Evolutionary conservation across 2,329 filamentous ascomycete species (phyloP).

Genomic region (Cordyceps fumosorosea): DNA sequence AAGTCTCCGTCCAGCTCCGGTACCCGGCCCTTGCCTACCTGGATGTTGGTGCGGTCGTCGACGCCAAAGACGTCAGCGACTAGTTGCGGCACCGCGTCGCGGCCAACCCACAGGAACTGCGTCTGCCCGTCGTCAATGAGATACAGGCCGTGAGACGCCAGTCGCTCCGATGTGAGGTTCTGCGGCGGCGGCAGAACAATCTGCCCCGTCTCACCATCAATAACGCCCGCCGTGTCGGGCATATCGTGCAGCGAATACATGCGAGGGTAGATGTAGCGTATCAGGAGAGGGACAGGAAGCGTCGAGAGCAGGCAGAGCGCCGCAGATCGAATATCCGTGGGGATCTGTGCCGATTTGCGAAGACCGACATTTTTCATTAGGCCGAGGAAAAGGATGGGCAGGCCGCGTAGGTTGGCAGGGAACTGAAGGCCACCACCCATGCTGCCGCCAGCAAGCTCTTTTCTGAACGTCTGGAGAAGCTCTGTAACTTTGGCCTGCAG

Average conservation of each 20-base stretch:
- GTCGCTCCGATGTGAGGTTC: constrained; percentile 81
- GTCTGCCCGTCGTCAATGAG: constrained; percentile 96
- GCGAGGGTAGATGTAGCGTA: constrained; percentile 85
- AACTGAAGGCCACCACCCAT: constrained; percentile 94
- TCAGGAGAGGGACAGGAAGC: constrained; percentile 78
- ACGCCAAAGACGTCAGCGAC: constrained; percentile 86
- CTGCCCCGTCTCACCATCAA: constrained; percentile 78
- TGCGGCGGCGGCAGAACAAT: constrained; percentile 78
- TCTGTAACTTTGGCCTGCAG: constrained; percentile 89
- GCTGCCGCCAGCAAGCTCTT: constrained; percentile 91
- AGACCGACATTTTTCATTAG: constrained; percentile 95
- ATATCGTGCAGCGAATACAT: constrained; percentile 91
- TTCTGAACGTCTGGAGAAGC: constrained; percentile 89
- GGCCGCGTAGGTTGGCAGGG: constrained; percentile 80
- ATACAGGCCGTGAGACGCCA: constrained; percentile 87
- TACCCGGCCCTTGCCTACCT: constrained; percentile 82
- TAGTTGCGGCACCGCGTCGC: constrained; percentile 85
- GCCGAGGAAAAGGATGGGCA: constrained; percentile 86
- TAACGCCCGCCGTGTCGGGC: constrained; percentile 85
- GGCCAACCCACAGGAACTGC: constrained; percentile 94
- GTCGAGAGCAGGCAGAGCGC: constrained; percentile 93
- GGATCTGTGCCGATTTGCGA: constrained; percentile 87
- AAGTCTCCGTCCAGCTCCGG: constrained; percentile 92
- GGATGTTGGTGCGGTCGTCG: constrained; percentile 73
- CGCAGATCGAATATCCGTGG: constrained; percentile 86